phyloP scores from a whole-genome alignment of 768 basidiomycete species.

The Pholiota molesta region DNA sequence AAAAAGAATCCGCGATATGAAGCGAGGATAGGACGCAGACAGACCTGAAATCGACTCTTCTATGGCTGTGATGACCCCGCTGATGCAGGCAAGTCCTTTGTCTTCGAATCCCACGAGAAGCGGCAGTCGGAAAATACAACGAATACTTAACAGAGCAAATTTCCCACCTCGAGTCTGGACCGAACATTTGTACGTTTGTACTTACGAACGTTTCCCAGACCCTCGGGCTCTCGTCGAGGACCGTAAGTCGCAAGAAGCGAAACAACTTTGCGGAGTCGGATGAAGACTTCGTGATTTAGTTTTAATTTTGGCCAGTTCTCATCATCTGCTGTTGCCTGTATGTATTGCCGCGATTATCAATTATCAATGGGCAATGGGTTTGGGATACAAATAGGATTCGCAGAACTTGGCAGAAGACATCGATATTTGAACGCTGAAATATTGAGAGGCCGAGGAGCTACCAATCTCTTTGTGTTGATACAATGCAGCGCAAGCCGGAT shows the following conservation, averaged over 20 bases:
- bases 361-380: background rate
- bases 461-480: background rate
- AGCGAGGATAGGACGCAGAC: background rate
- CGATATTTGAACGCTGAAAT: background rate
- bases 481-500: background rate
- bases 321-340: background rate
- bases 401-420: too few relatives aligned
- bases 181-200: background rate
- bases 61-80: background rate
- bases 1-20: background rate
- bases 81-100: background rate
- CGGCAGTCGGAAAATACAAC: slow-evolving; percentile 3
- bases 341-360: background rate
- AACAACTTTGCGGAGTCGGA: too few relatives aligned
- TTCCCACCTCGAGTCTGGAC: background rate
- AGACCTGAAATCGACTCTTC: background rate
- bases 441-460: background rate
- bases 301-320: background rate
- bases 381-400: background rate
- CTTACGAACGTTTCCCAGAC: background rate
- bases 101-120: slow-evolving; percentile 9
- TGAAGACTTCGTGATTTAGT: background rate
- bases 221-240: too few relatives aligned
- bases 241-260: too few relatives aligned
- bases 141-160: background rate